A percentile compares a stretch with the other conserved stretches of the same genome.
These are phyloP conservation scores for Salix arbutifolia DNA, from an alignment of 345 rosid genomes.

Conservation along the genomic window DNA sequence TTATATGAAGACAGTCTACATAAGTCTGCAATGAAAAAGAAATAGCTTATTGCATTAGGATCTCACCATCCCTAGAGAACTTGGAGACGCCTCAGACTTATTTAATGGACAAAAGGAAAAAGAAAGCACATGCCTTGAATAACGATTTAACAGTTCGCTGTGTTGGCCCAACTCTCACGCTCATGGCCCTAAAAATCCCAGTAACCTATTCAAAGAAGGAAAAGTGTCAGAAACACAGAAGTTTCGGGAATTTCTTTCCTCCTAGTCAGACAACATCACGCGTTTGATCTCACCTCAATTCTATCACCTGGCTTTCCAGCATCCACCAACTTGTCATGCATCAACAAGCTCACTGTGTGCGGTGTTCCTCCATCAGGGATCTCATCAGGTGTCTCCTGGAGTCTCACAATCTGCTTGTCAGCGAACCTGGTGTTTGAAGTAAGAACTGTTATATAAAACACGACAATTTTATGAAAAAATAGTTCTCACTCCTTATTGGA, in stretches of 20 bases:
- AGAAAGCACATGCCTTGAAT: constrained; percentile 56
- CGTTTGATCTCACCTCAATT: constrained; percentile 59
- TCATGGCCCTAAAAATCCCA: constrained; percentile 96
- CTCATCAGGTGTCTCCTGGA: constrained; percentile 97
- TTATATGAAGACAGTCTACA: constrained; percentile 90
- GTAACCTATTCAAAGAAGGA: constrained; percentile 52
- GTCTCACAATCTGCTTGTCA: constrained; percentile 97
- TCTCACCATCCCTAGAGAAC: constrained; percentile 3
- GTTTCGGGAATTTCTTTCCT: background rate
- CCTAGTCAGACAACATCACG: background rate
- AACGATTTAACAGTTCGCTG: constrained; percentile 94
- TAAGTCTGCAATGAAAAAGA: constrained; percentile 54
- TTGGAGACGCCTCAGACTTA: background rate
- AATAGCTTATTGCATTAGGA: constrained; percentile 10
- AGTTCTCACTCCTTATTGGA: background rate
- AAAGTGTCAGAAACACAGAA: constrained; percentile 10
- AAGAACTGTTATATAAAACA: background rate
- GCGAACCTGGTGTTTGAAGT: constrained; percentile 56
- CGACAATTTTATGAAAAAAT: background rate
- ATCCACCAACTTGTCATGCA: constrained; percentile 97
- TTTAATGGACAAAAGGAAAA: background rate
- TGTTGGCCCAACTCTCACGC: constrained; percentile 72
- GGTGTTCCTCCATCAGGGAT: constrained; percentile 99
- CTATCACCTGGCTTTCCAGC: constrained; percentile 96
- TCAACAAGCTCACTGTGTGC: constrained; percentile 90